phyloP scores from a whole-genome alignment of 176 grass and related monocot genomes.

The Phoenix dactylifera region DNA sequence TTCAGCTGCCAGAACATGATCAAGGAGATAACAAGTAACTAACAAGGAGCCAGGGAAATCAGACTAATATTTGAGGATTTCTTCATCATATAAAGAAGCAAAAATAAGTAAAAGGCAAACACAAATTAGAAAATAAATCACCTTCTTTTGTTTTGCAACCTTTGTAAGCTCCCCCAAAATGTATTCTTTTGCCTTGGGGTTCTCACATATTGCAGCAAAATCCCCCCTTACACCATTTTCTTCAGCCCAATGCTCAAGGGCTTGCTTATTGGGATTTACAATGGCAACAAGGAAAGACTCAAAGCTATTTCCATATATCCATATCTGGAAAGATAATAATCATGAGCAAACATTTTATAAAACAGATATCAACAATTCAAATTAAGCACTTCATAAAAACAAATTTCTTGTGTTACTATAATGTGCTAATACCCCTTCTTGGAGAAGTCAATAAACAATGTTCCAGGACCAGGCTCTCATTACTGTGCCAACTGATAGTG shows the following conservation, averaged over 20 bases:
- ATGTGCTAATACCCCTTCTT: too few species aligned
- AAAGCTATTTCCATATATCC: constrained; percentile 90
- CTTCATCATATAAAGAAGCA: neutral
- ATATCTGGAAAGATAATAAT: constrained; percentile 41
- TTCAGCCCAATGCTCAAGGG: constrained; percentile 59
- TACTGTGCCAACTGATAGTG: too few species aligned
- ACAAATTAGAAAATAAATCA: constrained; percentile 24
- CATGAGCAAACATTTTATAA: too few species aligned
- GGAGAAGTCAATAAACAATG: neutral
- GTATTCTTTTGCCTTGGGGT: constrained; percentile 63
- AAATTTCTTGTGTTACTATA: too few species aligned
- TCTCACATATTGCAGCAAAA: constrained; percentile 57
- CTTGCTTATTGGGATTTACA: constrained; percentile 66
- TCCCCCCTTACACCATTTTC: constrained; percentile 45
- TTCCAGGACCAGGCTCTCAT: too few species aligned
- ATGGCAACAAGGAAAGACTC: constrained; percentile 76
- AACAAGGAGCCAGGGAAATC: neutral
- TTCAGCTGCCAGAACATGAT: constrained; percentile 53
- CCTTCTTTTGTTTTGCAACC: constrained; percentile 75
- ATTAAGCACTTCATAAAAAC: neutral
- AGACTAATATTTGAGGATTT: neutral
- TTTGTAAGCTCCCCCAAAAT: constrained; percentile 55
- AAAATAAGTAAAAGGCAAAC: neutral
- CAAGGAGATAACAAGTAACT: neutral
- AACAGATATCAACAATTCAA: constrained; percentile 1